phyloP scores from a whole-genome alignment of 345 rosid species.

The Bruguiera gymnorhiza region DNA sequence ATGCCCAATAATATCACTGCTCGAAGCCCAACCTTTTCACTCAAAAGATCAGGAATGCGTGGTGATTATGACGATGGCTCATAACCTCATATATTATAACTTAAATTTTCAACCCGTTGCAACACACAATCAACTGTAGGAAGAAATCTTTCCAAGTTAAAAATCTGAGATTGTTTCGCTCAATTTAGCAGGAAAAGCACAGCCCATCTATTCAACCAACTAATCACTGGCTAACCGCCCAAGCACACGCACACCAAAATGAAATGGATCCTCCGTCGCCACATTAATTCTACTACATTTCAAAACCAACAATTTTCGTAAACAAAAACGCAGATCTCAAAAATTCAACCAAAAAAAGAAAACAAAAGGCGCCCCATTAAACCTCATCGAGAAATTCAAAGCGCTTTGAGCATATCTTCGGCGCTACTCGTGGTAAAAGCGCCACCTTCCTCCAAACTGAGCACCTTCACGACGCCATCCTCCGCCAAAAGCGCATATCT shows the following conservation, averaged over 20 bases:
- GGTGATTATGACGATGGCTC: no score
- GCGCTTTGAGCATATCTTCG: constrained; percentile 75
- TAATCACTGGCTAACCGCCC: not conserved
- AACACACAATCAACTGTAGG: not conserved
- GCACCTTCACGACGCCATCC: constrained; percentile 78
- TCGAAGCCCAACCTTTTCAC: no score
- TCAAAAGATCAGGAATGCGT: no score
- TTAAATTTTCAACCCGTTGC: not conserved
- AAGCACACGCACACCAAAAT: not conserved
- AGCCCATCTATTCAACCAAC: not conserved
- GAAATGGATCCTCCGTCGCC: not conserved
- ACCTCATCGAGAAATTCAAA: constrained; percentile 31
- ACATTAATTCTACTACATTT: not conserved
- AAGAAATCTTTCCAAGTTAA: not conserved
- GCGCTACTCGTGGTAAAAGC: constrained; percentile 86
- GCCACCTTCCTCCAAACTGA: constrained; percentile 88
- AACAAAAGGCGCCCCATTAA: not conserved
- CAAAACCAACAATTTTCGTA: not conserved
- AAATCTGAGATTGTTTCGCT: no score
- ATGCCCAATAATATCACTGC: no score
- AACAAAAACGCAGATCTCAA: not conserved
- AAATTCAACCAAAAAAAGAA: not conserved
- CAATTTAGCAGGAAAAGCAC: not conserved
- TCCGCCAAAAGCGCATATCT: constrained; percentile 80
- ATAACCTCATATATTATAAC: no score